Evolutionary conservation across 192 early-diverging fungal species (phyloP).

Genomic region (Kappamyces sp.): DNA sequence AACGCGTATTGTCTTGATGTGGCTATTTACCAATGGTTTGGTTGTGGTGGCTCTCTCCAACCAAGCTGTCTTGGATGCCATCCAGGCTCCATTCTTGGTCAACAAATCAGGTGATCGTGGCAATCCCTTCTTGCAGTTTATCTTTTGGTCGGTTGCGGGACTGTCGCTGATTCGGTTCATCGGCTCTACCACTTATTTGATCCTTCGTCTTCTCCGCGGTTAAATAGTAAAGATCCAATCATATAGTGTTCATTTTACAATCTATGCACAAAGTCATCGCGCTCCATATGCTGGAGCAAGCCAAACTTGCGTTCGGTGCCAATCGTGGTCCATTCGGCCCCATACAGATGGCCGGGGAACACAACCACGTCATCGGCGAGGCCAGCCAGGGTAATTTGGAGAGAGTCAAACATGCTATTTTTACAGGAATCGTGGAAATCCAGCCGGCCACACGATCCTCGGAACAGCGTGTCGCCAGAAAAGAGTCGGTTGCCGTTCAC

Average conservation of each 20-base stretch:
- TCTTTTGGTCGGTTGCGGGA: constrained; percentile 79
- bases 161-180: constrained; percentile 69
- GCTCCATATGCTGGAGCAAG: constrained; percentile 2
- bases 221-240: no score
- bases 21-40: constrained; percentile 80
- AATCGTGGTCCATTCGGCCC: constrained; percentile 79
- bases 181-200: constrained; percentile 67
- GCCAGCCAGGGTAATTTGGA: constrained; percentile 51
- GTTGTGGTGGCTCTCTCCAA: constrained; percentile 69
- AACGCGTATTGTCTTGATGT: constrained; percentile 70
- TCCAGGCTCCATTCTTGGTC: constrained; percentile 23
- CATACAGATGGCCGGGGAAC: constrained; percentile 89
- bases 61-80: constrained; percentile 11
- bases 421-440: constrained; percentile 75
- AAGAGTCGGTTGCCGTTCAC: constrained; percentile 71
- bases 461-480: constrained; percentile 84
- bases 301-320: constrained; percentile 36
- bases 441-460: constrained; percentile 66
- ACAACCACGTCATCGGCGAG: constrained; percentile 54
- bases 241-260: no score
- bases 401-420: constrained; percentile 62
- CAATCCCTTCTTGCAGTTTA: constrained; percentile 45
- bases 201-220: constrained; percentile 56
- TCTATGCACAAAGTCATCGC: background rate
- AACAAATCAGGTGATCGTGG: constrained; percentile 31